Conservation (phyloP, 306 rosid species). For the Quercus aquifolioides region DNA sequence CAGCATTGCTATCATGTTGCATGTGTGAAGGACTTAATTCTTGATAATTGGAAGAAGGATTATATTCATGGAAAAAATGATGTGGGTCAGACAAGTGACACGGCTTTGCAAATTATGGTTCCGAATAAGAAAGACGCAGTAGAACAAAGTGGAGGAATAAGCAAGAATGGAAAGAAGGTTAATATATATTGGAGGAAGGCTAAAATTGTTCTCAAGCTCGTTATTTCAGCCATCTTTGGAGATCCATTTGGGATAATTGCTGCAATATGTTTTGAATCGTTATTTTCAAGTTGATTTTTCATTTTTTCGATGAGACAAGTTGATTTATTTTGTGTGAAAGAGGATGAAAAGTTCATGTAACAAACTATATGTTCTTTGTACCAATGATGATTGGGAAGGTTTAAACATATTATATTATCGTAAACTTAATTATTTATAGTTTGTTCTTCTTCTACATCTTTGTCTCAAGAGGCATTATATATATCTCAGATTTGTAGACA, state of each 20-base stretch:
- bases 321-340: too few species aligned
- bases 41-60: constrained; percentile 33
- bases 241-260: constrained; percentile 22
- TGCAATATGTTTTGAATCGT: constrained; percentile 26
- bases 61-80: constrained; percentile 13
- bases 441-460: too few species aligned
- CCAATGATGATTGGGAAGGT: too few species aligned
- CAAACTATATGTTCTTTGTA: too few species aligned
- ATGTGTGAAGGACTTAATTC: constrained; percentile 37
- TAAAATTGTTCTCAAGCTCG: constrained; percentile 22
- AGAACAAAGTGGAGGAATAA: neutral
- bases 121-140: constrained; percentile 4
- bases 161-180: constrained; percentile 6
- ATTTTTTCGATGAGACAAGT: too few species aligned
- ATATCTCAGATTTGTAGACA: too few species aligned
- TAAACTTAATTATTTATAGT: too few species aligned
- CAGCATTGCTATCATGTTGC: constrained; percentile 35
- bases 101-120: neutral
- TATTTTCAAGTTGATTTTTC: neutral
- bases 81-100: neutral
- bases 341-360: too few species aligned
- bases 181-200: constrained; percentile 7
- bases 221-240: constrained; percentile 45
- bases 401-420: too few species aligned
- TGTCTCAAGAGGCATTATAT: too few species aligned